phyloP scores from a whole-genome alignment of 345 rosid genomes.

The Acer campestre region DNA sequence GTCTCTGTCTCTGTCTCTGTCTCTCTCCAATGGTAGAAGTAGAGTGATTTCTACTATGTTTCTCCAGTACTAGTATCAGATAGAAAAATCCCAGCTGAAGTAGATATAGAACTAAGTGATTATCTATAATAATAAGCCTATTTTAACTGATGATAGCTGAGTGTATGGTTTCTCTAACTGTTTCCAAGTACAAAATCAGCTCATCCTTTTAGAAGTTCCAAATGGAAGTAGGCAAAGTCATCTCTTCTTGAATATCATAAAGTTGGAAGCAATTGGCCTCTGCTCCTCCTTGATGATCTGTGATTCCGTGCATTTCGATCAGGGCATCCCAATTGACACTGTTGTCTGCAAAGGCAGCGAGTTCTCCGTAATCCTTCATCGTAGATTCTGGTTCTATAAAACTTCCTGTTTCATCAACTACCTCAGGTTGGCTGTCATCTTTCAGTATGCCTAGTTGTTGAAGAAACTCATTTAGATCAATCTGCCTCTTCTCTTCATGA shows the following conservation, averaged over 20 bases:
- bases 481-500: conserved; percentile 68
- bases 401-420: conserved; percentile 27
- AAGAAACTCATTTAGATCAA: conserved; percentile 90
- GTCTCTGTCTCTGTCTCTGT: neutral
- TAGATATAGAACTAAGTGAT: conserved; percentile 3
- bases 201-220: conserved; percentile 58
- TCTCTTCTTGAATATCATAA: conserved; percentile 58
- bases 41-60: neutral
- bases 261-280: conserved; percentile 43
- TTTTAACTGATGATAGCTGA: neutral
- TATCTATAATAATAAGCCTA: neutral
- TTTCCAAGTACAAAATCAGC: neutral
- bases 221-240: conserved; percentile 53
- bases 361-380: conserved; percentile 39
- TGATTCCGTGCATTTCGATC: conserved; percentile 57
- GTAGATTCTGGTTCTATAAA: conserved; percentile 34
- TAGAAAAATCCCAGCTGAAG: conserved; percentile 9
- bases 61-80: conserved; percentile 2
- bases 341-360: conserved; percentile 39
- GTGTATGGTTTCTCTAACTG: neutral
- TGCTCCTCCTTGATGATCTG: conserved; percentile 32
- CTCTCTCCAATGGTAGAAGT: conserved; percentile 12
- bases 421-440: conserved; percentile 38
- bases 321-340: conserved; percentile 73
- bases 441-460: conserved; percentile 83